Conservation (phyloP, 2,329 filamentous ascomycete species). For the Penicillium sp. region DNA sequence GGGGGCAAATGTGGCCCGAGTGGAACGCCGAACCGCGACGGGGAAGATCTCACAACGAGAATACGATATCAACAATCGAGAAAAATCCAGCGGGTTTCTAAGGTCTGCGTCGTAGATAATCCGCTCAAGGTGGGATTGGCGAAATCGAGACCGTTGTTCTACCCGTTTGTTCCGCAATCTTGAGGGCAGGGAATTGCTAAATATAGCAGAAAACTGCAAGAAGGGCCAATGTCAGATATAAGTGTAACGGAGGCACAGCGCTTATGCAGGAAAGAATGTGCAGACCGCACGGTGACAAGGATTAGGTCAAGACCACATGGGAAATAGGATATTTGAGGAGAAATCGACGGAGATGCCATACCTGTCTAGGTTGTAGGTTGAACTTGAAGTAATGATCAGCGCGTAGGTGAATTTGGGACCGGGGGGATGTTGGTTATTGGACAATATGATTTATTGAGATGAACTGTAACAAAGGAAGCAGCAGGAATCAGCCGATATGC, state of each 20-base stretch:
- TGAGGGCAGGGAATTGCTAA: constrained; percentile 31
- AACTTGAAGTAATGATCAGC: constrained; percentile 26
- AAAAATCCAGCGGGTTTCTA: not conserved
- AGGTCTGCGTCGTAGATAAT: not conserved
- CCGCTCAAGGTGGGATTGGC: constrained; percentile 2
- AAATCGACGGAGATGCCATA: constrained; percentile 22
- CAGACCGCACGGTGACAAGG: constrained; percentile 2
- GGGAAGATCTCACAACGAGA: constrained; percentile 11
- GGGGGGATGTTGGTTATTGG: not conserved
- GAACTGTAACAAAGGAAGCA: constrained; percentile 3
- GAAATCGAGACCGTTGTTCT: constrained; percentile 18
- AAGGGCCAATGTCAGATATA: constrained; percentile 29
- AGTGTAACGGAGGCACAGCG: constrained; percentile 20
- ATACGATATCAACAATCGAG: not conserved
- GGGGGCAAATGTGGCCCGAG: constrained; percentile 12
- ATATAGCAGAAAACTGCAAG: constrained; percentile 34
- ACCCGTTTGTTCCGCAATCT: constrained; percentile 24
- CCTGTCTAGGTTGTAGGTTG: constrained; percentile 13
- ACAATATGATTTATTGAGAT: not conserved
- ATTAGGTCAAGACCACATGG: constrained; percentile 1
- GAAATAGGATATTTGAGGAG: not conserved
- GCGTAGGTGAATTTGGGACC: constrained; percentile 1
- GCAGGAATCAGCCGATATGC: constrained; percentile 4
- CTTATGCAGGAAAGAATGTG: constrained; percentile 15
- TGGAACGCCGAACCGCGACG: constrained; percentile 10